Evolutionary conservation across 257 asterid genomes (phyloP).

Genomic region (Catharanthus roseus): DNA sequence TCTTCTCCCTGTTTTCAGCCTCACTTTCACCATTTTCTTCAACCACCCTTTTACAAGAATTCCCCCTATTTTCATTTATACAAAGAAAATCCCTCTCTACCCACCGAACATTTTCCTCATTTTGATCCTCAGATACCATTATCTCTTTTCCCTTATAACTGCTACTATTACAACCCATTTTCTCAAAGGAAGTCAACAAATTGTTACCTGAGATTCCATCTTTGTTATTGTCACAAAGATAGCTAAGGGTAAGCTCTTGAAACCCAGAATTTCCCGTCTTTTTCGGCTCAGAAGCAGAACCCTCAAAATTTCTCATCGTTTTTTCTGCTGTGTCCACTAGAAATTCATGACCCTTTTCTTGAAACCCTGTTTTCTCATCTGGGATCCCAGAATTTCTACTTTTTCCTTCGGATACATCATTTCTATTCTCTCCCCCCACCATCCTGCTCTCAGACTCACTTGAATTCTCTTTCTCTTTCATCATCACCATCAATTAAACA

Average conservation of each 20-base stretch:
- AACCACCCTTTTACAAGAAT: slow-evolving; percentile 54
- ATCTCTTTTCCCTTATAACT: slow-evolving; percentile 67
- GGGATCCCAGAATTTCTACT: slow-evolving; percentile 35
- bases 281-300: slow-evolving; percentile 30
- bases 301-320: slow-evolving; percentile 41
- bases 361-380: slow-evolving; percentile 41
- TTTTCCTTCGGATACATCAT: slow-evolving; percentile 36
- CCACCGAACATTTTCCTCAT: slow-evolving; percentile 43
- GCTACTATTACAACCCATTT: slow-evolving; percentile 27
- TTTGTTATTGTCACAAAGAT: slow-evolving; percentile 70
- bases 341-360: slow-evolving; percentile 50
- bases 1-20: slow-evolving; percentile 56
- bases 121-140: slow-evolving; percentile 54
- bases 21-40: slow-evolving; percentile 43
- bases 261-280: slow-evolving; percentile 40
- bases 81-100: slow-evolving; percentile 83
- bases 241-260: slow-evolving; percentile 81
- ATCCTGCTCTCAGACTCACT: slow-evolving; percentile 23
- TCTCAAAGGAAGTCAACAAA: slow-evolving; percentile 45
- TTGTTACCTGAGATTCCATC: slow-evolving; percentile 46
- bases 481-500: slow-evolving; percentile 30
- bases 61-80: slow-evolving; percentile 47
- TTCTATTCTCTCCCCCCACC: slow-evolving; percentile 16
- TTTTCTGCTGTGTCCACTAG: slow-evolving; percentile 44
- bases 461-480: slow-evolving; percentile 50